phyloP scores from a whole-genome alignment of 2,329 filamentous ascomycete species.

The Dichotomopilus funicola region DNA sequence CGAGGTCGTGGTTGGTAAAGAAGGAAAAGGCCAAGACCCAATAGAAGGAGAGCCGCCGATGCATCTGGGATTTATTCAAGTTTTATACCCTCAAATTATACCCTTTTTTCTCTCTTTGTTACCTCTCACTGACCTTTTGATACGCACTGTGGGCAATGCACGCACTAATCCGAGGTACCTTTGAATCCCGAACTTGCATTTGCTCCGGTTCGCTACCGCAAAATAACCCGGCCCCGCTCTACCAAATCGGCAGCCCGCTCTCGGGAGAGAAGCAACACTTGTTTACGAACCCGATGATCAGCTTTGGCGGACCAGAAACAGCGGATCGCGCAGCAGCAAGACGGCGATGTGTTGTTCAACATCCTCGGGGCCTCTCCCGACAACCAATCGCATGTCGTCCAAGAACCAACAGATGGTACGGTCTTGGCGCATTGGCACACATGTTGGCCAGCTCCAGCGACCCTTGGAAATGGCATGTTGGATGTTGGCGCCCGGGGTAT shows the following conservation, averaged over 20 bases:
- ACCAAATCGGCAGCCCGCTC: too few species aligned
- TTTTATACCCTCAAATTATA: conserved; percentile 17
- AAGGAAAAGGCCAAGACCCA: conserved; percentile 35
- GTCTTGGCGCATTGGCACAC: not conserved
- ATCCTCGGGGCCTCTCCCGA: not conserved
- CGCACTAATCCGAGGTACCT: too few species aligned
- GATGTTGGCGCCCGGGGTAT: not conserved
- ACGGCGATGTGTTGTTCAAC: not conserved
- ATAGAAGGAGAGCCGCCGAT: conserved; percentile 16
- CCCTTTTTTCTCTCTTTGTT: not conserved
- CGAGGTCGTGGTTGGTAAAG: conserved; percentile 25
- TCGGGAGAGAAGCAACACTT: too few species aligned
- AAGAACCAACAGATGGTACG: too few species aligned
- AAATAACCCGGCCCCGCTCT: too few species aligned
- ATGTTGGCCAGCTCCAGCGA: conserved; percentile 3
- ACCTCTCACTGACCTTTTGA: not conserved
- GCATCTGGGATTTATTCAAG: not conserved
- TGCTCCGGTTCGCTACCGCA: too few species aligned
- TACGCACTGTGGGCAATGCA: not conserved
- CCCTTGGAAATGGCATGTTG: not conserved
- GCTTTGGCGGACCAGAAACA: not conserved
- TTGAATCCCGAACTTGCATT: too few species aligned
- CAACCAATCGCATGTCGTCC: not conserved
- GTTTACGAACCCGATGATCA: too few species aligned
- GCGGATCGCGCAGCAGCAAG: not conserved